Conservation (phyloP, 75 land plant species). For the Pinus taeda region DNA sequence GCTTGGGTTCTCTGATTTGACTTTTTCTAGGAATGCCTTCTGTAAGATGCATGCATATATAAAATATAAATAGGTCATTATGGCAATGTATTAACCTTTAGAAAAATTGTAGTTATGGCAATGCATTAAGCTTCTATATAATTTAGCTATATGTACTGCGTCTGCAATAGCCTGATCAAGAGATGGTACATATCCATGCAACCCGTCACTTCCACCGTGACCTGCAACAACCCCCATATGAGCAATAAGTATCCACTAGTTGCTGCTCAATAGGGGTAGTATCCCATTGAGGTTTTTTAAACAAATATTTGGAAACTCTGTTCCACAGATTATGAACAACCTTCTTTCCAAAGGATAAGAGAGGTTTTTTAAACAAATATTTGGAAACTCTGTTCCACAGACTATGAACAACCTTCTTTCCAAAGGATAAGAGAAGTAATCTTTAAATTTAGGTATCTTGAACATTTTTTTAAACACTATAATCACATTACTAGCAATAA, state of each 20-base stretch:
- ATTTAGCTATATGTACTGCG: constrained; percentile 36
- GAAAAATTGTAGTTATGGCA: neutral
- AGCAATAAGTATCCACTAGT: too few species aligned
- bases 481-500: neutral
- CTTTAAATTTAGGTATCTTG: neutral
- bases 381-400: too few species aligned
- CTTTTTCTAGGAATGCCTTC: constrained; percentile 53
- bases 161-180: constrained; percentile 78
- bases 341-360: neutral
- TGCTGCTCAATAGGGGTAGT: too few species aligned
- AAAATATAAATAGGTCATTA: neutral
- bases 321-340: neutral
- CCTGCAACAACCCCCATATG: constrained; percentile 30
- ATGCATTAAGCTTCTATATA: neutral
- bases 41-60: constrained; percentile 13
- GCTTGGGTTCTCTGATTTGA: constrained; percentile 63
- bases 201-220: constrained; percentile 94
- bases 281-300: too few species aligned
- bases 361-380: too few species aligned
- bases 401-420: neutral
- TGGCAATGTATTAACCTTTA: neutral
- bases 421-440: neutral
- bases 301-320: too few species aligned
- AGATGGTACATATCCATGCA: constrained; percentile 93
- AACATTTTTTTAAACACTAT: neutral